Evolutionary conservation across 2,329 filamentous ascomycete genomes (phyloP).

Genomic region (Reticulascus tulasneorum): DNA sequence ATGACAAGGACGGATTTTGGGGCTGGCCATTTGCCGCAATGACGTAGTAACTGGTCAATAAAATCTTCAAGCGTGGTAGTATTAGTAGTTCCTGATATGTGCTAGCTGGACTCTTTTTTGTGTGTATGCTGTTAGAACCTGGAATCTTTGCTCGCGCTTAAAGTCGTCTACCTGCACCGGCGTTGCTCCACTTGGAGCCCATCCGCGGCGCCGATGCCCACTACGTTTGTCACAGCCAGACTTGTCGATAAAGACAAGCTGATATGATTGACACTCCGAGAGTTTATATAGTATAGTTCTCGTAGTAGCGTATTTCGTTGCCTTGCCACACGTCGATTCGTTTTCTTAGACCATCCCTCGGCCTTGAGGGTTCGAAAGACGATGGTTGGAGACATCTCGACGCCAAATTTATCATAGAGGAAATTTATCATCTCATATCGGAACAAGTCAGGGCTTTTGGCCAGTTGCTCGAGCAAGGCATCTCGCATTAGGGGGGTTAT

Average conservation of each 20-base stretch:
- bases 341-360: conserved; percentile 25
- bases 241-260: conserved; percentile 30
- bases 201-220: conserved; percentile 28
- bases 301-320: conserved; percentile 27
- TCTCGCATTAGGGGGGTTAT: too few relatives aligned
- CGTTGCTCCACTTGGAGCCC: conserved; percentile 26
- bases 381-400: too few relatives aligned
- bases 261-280: conserved; percentile 25
- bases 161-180: conserved; percentile 21
- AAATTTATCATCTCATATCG: too few relatives aligned
- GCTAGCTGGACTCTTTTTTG: conserved; percentile 20
- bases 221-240: conserved; percentile 30
- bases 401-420: too few relatives aligned
- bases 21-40: conserved; percentile 26
- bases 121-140: conserved; percentile 25
- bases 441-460: too few relatives aligned
- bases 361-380: background rate
- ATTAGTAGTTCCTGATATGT: conserved; percentile 14
- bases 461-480: too few relatives aligned
- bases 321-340: conserved; percentile 22
- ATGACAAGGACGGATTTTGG: conserved; percentile 30
- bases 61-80: conserved; percentile 22
- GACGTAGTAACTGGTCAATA: conserved; percentile 25
- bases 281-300: conserved; percentile 29
- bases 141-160: conserved; percentile 16